A percentile compares a stretch with the other conserved stretches of the same genome.
Conservation (phyloP, 2,329 filamentous ascomycete species). For the Penicillium thymicola region DNA sequence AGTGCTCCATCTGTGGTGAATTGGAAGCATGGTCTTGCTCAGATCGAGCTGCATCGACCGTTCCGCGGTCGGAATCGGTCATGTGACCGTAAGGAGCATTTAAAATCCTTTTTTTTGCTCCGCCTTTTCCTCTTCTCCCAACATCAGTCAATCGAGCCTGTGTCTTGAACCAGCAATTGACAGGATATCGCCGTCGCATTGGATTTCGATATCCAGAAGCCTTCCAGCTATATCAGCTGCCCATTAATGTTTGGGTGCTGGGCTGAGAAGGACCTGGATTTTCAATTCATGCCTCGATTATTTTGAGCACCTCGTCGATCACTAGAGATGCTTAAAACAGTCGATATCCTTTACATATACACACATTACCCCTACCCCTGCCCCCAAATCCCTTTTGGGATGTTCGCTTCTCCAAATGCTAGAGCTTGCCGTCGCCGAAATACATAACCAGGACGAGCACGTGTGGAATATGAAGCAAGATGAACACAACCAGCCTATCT, state of each 20-base stretch:
- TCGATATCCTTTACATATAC: background rate
- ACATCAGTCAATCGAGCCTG: background rate
- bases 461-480: conserved; percentile 60
- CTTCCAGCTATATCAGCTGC: conserved; percentile 1
- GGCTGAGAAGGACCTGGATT: background rate
- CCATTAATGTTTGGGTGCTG: conserved; percentile 17
- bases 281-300: background rate
- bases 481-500: conserved; percentile 35
- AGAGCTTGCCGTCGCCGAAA: conserved; percentile 55
- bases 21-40: conserved; percentile 2
- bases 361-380: background rate
- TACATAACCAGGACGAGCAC: conserved; percentile 49
- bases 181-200: background rate
- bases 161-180: background rate
- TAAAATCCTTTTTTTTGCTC: conserved; percentile 17
- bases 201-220: background rate
- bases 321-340: background rate
- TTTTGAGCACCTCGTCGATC: background rate
- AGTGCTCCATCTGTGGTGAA: conserved; percentile 25
- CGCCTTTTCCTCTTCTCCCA: background rate
- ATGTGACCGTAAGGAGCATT: conserved; percentile 8
- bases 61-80: conserved; percentile 6
- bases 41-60: conserved; percentile 5
- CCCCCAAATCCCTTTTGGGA: conserved; percentile 5
- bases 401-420: conserved; percentile 50